Evolutionary conservation across 2,329 filamentous ascomycete genomes (phyloP), one percentile per base, ranked within the genome.

Genomic region (Aspergillus amoenus): DNA sequence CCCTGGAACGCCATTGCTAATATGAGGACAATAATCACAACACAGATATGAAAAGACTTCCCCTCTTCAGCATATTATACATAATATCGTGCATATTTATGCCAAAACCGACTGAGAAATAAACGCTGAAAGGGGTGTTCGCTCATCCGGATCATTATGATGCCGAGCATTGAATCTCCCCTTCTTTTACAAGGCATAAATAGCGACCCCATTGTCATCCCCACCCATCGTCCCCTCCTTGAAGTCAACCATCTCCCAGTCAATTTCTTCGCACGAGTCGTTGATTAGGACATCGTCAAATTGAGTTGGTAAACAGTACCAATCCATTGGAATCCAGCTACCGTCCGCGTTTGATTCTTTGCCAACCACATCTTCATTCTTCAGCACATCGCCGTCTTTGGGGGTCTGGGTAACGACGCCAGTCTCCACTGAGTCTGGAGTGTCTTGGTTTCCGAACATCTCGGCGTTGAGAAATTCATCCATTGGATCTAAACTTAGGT

Each of bases 171-270:
- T 34, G 52, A 48, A 52, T 39, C n/a, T 32, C 43, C 51, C 42
- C 5, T 37, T 30, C 12, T 37, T 30, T 66, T 60, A 73, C 56
- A 68, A 63, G 40, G 68, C 63, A 46, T 62, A 64, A 44, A 74
- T 68, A 18, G 65, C 58, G 40, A 71, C 66, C 8, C 60, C 64
- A 46, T 57, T 60, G 49, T 67, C 67, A 46, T 70, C 66, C 41
- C 64, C 56, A 42, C 58, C 63, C 44, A 65, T 57, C 17, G 68
- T 64, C 22, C 64, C 63, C 30, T 70, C 68, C 21, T 69, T 69
- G 11, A 63, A 64, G n/a, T 73, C 69, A 39, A 74, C 57, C 12
- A 64, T 64, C n/a, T 77, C 73, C 74, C 76, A 78, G 52, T 78
- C 72, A 32, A 77, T 65, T 34, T 70, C 68, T 40, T 67, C 62